Evolutionary conservation across 1,139 yeast species (phyloP).

Genomic region (Pichia sp.): DNA sequence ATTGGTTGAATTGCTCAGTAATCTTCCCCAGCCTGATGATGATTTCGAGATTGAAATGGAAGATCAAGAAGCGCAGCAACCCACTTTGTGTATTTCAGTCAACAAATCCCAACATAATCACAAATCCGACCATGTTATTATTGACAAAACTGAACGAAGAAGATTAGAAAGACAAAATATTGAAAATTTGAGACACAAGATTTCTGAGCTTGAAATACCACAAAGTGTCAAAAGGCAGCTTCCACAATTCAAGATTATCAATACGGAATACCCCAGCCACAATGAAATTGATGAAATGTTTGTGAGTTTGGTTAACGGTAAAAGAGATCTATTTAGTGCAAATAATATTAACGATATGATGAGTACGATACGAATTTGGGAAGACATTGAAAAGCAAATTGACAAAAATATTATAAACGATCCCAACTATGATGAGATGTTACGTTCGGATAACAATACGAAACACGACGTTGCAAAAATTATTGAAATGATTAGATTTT

Average conservation of each 20-base stretch:
- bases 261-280: background rate
- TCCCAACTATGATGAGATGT: slow-evolving; percentile 1
- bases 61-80: slow-evolving; percentile 7
- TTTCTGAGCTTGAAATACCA: slow-evolving; percentile 29
- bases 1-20: slow-evolving; percentile 28
- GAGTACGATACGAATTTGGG: background rate
- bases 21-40: slow-evolving; percentile 49
- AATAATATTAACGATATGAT: slow-evolving; percentile 1
- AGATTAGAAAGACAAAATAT: slow-evolving; percentile 22
- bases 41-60: slow-evolving; percentile 47
- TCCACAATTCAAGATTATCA: slow-evolving; percentile 28
- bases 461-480: slow-evolving; percentile 1
- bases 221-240: slow-evolving; percentile 44
- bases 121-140: background rate
- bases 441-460: background rate
- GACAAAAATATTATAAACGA: background rate
- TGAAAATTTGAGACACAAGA: slow-evolving; percentile 24
- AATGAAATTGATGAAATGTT: background rate
- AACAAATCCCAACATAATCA: too few species aligned
- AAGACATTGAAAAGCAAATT: slow-evolving; percentile 7
- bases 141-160: slow-evolving; percentile 10
- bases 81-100: background rate
- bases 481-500: slow-evolving; percentile 2
- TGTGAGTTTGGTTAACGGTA: background rate
- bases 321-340: slow-evolving; percentile 1